Conservation (phyloP, 495 filamentous ascomycete species). For the Aspergillus coremiiformis region DNA sequence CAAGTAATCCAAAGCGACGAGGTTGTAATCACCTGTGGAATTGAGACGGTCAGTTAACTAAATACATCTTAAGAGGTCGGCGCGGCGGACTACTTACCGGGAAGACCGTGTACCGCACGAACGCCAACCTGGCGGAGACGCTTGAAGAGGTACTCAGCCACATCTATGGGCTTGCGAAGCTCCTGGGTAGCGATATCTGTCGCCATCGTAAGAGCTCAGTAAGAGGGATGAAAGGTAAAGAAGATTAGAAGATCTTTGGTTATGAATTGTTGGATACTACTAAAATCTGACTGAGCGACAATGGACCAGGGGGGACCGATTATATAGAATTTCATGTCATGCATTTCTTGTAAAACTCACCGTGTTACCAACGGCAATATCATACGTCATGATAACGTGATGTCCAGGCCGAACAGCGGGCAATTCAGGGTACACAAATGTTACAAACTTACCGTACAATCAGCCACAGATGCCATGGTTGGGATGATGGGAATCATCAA, state of each 20-base stretch:
- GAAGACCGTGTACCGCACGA: constrained; percentile 56
- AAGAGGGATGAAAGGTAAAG: neutral
- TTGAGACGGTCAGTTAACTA: neutral
- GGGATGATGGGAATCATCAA: too few species aligned
- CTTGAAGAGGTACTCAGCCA: constrained; percentile 56
- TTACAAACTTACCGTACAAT: neutral
- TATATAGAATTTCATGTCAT: constrained; percentile 1
- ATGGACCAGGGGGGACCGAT: neutral
- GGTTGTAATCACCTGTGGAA: constrained; percentile 37
- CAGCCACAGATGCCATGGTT: neutral
- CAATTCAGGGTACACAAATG: neutral
- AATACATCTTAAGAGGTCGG: neutral
- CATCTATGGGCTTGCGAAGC: constrained; percentile 48
- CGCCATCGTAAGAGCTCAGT: constrained; percentile 27
- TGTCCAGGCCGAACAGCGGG: constrained; percentile 16
- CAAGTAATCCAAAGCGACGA: constrained; percentile 55
- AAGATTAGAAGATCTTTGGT: neutral
- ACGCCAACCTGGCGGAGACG: constrained; percentile 57
- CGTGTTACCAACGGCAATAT: neutral
- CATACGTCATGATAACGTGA: constrained; percentile 31
- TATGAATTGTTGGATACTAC: neutral
- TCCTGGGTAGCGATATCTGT: constrained; percentile 48
- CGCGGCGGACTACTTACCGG: constrained; percentile 40
- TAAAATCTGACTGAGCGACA: neutral
- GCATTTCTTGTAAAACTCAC: neutral